Evolutionary conservation across 306 rosid species (phyloP).

Genomic region (Quercus parvula): DNA sequence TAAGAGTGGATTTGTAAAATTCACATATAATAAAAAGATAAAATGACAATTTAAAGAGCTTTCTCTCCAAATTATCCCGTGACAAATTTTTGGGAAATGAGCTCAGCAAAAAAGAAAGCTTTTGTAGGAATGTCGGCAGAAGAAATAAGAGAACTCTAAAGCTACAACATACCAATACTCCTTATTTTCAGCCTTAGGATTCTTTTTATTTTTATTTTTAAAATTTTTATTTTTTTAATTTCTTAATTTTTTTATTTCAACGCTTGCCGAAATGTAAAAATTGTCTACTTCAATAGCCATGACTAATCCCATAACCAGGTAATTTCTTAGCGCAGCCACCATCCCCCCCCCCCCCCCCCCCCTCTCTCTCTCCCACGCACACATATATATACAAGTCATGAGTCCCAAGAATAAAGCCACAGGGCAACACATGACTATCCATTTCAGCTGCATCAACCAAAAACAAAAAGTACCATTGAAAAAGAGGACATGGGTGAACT

Average conservation of each 20-base stretch:
- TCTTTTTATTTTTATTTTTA: constrained; percentile 24
- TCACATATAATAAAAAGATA: too few species aligned
- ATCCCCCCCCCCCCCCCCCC: constrained; percentile 3
- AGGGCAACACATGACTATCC: neutral
- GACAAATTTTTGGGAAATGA: neutral
- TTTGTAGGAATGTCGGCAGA: constrained; percentile 7
- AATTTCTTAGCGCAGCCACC: constrained; percentile 34
- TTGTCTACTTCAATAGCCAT: constrained; percentile 56
- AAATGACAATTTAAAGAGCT: too few species aligned
- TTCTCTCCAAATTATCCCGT: too few species aligned
- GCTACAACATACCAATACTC: neutral
- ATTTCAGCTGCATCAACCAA: constrained; percentile 12
- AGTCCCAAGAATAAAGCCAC: neutral
- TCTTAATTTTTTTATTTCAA: constrained; percentile 28
- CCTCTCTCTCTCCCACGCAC: constrained; percentile 2
- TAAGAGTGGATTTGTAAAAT: too few species aligned
- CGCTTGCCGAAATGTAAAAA: constrained; percentile 55
- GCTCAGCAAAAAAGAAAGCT: neutral
- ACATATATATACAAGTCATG: neutral
- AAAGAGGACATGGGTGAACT: neutral
- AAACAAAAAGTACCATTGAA: constrained; percentile 11
- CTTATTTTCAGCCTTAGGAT: constrained; percentile 16
- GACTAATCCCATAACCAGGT: constrained; percentile 53
- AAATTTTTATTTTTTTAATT: too few species aligned
- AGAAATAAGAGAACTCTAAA: neutral